Base-by-base conservation (phyloP, 305 asterid species). In the Fraxinus albicans region DNA sequence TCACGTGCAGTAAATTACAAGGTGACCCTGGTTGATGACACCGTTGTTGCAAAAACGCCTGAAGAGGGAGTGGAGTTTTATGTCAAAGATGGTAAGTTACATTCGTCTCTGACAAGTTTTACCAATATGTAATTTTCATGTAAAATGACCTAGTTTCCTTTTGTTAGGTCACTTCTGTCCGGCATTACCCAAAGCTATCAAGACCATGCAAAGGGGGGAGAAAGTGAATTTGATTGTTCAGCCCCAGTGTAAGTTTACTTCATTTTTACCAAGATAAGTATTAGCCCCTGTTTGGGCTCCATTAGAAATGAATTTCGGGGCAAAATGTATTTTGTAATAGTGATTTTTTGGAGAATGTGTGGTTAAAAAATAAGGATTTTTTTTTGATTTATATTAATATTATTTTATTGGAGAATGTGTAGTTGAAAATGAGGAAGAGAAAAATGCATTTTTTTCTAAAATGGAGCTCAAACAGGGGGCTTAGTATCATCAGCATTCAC, bases 181-280 rank as follows among this genome's bases (percentile, higher is more conserved):
- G 6, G 96, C 94, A 80, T 81, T 93, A 84, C 82, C 93, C 63
- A 93, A 85, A 87, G 96, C 91, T 70, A 81, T 93, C 84, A 92
- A 89, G 88, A 92, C 97, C 79, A 93, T 93, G 97, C 92, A 80
- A 89, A 87, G 44, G 83, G 90, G 93, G 38, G 96, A 92, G 90
- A 90, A 83, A 86, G 96, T 77, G 80, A 86, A 87, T 84, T 84
- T 93, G 84, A 77, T 86, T 85, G 89, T 91, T 85, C 92, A 91
- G 89, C 93, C 94, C 73, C 89, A 86, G 36, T 93, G 95, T 93
- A 88, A 19, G 91, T 82, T 78, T 83, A 83, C 82, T 5, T 4
- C 47, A 82, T 78, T 47, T 81, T 73, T 55, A 67, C 44, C 38
- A 17, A 70, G 76, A 70, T 70, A 67, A 9, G 34, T 31, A 31